Evolutionary conservation across 768 basidiomycete genomes (phyloP), one percentile per base, ranked within the genome.

Genomic region (Lyophyllum atratum): DNA sequence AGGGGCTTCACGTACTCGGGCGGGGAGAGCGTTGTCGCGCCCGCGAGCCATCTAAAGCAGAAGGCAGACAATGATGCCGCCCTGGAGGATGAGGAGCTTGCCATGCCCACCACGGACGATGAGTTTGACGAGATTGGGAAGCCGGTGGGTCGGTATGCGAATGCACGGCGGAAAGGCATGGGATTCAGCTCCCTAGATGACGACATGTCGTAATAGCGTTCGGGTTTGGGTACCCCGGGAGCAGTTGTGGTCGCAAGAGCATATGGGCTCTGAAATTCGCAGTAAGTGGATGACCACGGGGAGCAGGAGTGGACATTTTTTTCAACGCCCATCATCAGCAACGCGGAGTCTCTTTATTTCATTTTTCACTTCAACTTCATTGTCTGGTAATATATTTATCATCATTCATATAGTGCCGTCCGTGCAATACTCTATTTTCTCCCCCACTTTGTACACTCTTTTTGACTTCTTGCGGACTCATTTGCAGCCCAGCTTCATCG

Each of bases 1-100:
- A 83, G 89, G 45, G 96, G 96, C 19, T 98, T 98, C 79, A 95
- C 91, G 8, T 93, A 88, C 68, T 86, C 85, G 26, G 90, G 89
- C 49, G 87, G 86, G 24, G 88, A 90, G 75, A 86, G 85, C 54
- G 71, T 90, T 28, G 69, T 78, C 5, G 76, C 74, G 11, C 72
- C 76, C n/a, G 73, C 73, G 50, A 80, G 80, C 6, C 64, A 76
- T 62, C 58, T 62, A 64, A 64, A 61, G 69, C 68, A 63, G 75
- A 75, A 50, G 77, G 78, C 26, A 25, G 84, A 86, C 56, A 84
- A 86, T 52, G 89, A 90, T 61, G 65, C 69, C 31, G 74, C 74
- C 51, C 76, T 82, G 25, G 83, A 80, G 12, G 84, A 85, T 8
- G 80, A 82, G 24, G 84, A 85, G 43, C 64, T 60, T 1, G 60